Evolutionary conservation across 441 rosid species (phyloP).

Genomic region (Populus hybrid): DNA sequence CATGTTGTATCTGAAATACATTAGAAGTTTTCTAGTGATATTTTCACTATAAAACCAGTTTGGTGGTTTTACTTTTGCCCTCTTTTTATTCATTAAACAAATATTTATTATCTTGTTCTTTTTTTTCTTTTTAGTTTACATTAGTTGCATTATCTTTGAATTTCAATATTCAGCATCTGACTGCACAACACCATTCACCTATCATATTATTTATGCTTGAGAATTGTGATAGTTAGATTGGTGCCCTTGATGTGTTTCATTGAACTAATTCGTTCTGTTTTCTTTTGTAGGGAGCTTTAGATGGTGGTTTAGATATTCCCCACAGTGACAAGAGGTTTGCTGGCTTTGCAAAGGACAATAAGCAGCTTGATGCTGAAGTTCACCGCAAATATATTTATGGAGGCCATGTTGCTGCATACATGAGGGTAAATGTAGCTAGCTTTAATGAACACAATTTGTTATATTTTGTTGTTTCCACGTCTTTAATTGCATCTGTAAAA

Average conservation of each 20-base stretch:
- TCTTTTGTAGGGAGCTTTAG: conserved; percentile 69
- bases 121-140: not conserved
- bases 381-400: conserved; percentile 80
- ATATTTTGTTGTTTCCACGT: not conserved
- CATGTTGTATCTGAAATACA: not conserved
- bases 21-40: not conserved
- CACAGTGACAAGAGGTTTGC: conserved; percentile 96
- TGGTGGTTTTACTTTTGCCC: not conserved
- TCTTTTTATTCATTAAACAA: not conserved
- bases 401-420: conserved; percentile 81
- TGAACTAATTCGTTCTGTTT: not conserved
- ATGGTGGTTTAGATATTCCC: conserved; percentile 90
- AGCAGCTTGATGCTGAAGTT: conserved; percentile 76
- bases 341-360: conserved; percentile 69
- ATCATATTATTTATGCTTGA: not conserved
- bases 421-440: conserved; percentile 41
- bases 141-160: not conserved
- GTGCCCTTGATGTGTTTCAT: not conserved
- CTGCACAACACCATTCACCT: not conserved
- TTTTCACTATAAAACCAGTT: not conserved
- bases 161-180: not conserved
- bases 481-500: not conserved
- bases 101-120: not conserved
- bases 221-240: not conserved
- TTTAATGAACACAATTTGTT: not conserved